Conservation (phyloP, 345 rosid species). For the Syzygium grande region DNA sequence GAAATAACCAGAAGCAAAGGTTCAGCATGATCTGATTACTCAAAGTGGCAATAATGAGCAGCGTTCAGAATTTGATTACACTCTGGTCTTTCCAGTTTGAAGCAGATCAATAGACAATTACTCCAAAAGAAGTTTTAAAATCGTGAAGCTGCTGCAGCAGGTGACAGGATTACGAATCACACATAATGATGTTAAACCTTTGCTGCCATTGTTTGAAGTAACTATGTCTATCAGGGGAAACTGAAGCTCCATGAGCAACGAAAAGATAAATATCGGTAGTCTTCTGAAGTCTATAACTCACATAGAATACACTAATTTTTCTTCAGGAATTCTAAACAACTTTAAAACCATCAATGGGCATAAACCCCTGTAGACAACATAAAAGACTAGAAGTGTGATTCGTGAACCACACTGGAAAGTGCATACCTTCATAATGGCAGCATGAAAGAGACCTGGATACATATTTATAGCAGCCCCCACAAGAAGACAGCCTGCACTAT, state of each 20-base stretch:
- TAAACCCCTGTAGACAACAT: neutral
- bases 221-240: neutral
- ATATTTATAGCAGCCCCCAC: slow-evolving; percentile 71
- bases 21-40: neutral
- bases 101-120: neutral
- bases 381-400: neutral
- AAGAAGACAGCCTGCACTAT: slow-evolving; percentile 76
- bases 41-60: neutral
- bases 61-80: neutral
- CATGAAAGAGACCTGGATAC: slow-evolving; percentile 52
- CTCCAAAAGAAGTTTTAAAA: neutral
- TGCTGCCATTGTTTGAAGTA: neutral
- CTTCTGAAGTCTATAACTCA: neutral
- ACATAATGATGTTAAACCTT: neutral
- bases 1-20: neutral
- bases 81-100: neutral
- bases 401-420: neutral
- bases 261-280: neutral
- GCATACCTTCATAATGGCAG: slow-evolving; percentile 70
- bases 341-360: neutral
- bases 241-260: neutral
- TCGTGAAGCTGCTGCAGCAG: neutral
- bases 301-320: too few species aligned
- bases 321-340: neutral
- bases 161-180: neutral